A percentile compares a stretch with the other conserved stretches of the same genome.
These are phyloP conservation scores for Solanum corneliomulleri DNA, from an alignment of 257 asterid species.

Conservation along the genomic window DNA sequence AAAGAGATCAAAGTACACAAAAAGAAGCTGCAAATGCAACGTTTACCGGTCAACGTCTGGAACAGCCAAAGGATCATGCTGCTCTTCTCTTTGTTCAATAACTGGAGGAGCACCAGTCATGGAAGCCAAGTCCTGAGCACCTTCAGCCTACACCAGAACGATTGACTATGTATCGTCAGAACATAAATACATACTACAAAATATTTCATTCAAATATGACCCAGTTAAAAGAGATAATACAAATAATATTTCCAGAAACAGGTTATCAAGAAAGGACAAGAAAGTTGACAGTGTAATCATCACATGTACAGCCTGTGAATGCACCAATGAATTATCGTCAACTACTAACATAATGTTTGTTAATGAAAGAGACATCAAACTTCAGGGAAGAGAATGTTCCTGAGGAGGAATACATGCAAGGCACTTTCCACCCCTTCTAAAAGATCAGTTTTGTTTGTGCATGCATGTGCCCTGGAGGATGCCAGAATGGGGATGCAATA, in stretches of 20 bases:
- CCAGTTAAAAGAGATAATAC: neutral
- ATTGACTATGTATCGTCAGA: neutral
- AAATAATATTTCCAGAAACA: neutral
- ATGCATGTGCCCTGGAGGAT: neutral
- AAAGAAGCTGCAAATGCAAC: neutral
- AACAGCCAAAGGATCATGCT: conserved; percentile 74
- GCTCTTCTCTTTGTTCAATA: conserved; percentile 68
- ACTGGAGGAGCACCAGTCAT: conserved; percentile 49
- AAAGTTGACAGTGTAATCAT: neutral
- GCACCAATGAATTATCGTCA: neutral
- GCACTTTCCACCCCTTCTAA: neutral
- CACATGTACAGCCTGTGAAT: neutral
- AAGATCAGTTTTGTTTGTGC: neutral
- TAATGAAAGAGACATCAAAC: neutral
- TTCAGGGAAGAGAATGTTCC: neutral
- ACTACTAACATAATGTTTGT: neutral
- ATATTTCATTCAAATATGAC: neutral
- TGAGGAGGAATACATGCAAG: neutral
- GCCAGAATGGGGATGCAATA: neutral
- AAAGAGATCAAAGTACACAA: neutral
- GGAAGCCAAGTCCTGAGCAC: conserved; percentile 54
- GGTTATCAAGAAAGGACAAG: neutral
- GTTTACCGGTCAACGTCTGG: conserved; percentile 86
- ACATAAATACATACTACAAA: neutral
- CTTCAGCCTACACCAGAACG: conserved; percentile 41